phyloP scores from a whole-genome alignment of 345 rosid genomes.

The Sisymbrium altissimum region DNA sequence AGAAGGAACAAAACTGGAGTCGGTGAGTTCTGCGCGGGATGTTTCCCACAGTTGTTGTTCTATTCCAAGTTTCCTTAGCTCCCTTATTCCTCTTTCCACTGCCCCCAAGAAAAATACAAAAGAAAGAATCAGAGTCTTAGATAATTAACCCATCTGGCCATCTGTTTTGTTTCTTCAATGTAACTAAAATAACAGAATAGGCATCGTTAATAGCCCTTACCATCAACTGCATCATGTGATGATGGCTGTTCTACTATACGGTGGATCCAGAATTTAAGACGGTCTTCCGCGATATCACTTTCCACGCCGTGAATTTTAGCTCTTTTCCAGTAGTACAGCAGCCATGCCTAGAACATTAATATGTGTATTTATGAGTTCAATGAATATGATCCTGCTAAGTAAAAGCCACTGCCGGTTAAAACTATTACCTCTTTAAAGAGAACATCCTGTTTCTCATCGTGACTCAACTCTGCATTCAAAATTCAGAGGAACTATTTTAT shows the following conservation, averaged over 20 bases:
- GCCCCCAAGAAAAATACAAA: neutral
- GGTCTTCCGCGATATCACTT: conserved; percentile 73
- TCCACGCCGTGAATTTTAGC: conserved; percentile 67
- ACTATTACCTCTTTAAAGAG: conserved; percentile 74
- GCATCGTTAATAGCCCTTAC: conserved; percentile 27
- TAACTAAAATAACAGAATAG: neutral
- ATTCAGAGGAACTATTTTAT: neutral
- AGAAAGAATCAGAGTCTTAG: neutral
- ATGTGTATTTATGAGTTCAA: neutral
- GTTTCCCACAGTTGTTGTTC: conserved; percentile 94
- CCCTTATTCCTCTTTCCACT: conserved; percentile 79
- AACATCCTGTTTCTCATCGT: conserved; percentile 77
- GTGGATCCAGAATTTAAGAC: conserved; percentile 67
- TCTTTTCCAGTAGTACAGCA: conserved; percentile 80
- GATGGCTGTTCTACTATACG: conserved; percentile 55
- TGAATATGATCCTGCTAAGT: neutral
- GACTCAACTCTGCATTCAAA: conserved; percentile 62
- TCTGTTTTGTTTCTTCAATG: neutral
- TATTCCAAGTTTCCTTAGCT: conserved; percentile 80
- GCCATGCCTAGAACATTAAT: conserved; percentile 61
- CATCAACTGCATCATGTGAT: conserved; percentile 78
- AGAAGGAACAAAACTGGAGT: conserved; percentile 34
- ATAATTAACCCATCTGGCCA: neutral
- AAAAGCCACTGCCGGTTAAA: neutral
- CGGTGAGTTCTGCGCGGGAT: conserved; percentile 63